Percentiles rank a stretch among this genome's conserved stretches.
Evolutionary conservation across 306 rosid species (phyloP).

Genomic region (Biancaea sappan): DNA sequence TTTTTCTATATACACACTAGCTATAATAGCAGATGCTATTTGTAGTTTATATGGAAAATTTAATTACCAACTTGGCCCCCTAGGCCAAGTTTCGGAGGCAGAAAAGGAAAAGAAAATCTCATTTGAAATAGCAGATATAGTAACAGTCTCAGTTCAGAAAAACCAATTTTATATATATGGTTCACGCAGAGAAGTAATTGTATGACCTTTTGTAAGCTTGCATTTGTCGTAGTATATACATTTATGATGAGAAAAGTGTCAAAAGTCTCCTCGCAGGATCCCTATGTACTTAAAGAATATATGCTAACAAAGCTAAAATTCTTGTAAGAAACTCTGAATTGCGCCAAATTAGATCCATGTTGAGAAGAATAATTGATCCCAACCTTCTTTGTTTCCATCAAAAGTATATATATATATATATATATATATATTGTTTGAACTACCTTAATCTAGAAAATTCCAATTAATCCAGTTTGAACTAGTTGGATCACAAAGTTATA

Average conservation of each 20-base stretch:
- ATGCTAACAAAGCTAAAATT: constrained; percentile 49
- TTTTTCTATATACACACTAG: background rate
- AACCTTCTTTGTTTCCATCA: constrained; percentile 46
- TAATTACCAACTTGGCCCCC: background rate
- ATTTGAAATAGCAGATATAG: constrained; percentile 23
- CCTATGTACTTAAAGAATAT: constrained; percentile 46
- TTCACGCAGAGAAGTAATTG: constrained; percentile 34
- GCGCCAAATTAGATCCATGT: constrained; percentile 43
- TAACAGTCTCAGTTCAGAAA: background rate
- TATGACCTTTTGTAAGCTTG: constrained; percentile 49
- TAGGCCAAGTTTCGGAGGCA: constrained; percentile 33
- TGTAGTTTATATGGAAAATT: background rate
- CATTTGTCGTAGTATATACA: constrained; percentile 57
- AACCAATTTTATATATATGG: constrained; percentile 10
- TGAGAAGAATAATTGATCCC: constrained; percentile 33
- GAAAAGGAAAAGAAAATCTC: constrained; percentile 30
- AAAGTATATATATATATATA: background rate
- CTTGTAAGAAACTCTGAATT: constrained; percentile 41
- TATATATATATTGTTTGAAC: no score
- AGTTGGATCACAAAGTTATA: no score
- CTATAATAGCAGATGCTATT: background rate
- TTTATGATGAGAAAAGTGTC: constrained; percentile 49
- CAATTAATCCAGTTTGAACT: no score
- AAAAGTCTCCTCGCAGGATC: constrained; percentile 52
- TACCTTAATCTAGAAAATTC: no score